phyloP scores from a whole-genome alignment of 352 stramenopile species.

The Globisporangium spiculum region DNA sequence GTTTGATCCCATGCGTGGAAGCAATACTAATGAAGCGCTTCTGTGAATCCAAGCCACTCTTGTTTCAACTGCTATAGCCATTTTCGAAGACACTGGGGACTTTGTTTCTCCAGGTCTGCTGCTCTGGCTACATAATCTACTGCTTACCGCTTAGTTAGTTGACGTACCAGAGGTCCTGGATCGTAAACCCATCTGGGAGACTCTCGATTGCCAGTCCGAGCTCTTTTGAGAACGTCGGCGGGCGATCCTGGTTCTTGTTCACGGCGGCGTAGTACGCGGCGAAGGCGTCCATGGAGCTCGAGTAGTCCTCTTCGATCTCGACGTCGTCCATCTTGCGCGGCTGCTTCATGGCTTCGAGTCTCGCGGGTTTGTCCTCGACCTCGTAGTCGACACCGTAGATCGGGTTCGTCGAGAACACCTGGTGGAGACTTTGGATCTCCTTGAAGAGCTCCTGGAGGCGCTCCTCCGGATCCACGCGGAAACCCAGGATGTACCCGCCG shows the following conservation, averaged over 20 bases:
- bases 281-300: constrained; percentile 84
- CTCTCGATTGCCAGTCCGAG: constrained; percentile 86
- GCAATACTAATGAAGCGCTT: no score
- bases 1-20: no score
- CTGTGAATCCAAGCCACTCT: no score
- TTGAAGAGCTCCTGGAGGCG: constrained; percentile 82
- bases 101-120: background rate
- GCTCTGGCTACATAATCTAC: no score
- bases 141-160: constrained; percentile 20
- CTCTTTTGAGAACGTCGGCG: constrained; percentile 67
- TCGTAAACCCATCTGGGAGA: constrained; percentile 71
- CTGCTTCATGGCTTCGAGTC: constrained; percentile 64
- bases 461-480: constrained; percentile 88
- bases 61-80: background rate
- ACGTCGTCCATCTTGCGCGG: constrained; percentile 81
- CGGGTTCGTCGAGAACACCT: constrained; percentile 78
- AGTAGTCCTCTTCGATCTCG: constrained; percentile 86
- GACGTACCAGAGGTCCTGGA: constrained; percentile 70
- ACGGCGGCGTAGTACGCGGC: constrained; percentile 88
- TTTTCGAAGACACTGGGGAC: background rate
- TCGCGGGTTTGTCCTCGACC: constrained; percentile 71
- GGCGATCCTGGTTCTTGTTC: constrained; percentile 81
- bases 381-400: constrained; percentile 91
- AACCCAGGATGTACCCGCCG: constrained; percentile 91
- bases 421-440: constrained; percentile 81